phyloP scores from a whole-genome alignment of 495 filamentous ascomycete species.

The Podospora comata region DNA sequence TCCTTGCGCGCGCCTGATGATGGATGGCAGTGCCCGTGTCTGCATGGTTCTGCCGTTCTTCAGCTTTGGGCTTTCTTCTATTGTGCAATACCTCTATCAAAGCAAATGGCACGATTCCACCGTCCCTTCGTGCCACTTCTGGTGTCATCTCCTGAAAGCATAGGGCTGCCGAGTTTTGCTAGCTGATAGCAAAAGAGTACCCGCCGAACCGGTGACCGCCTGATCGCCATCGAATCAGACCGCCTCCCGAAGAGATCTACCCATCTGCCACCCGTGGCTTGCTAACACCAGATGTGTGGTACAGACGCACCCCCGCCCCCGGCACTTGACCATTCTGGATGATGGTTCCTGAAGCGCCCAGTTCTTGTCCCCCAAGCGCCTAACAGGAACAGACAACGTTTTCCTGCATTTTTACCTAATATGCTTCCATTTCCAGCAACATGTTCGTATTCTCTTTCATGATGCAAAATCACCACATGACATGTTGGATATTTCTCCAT shows the following conservation, averaged over 20 bases:
- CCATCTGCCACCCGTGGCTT: not conserved
- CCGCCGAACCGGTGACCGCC: slow-evolving; percentile 8
- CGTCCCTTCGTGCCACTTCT: slow-evolving; percentile 14
- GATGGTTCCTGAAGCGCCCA: not conserved
- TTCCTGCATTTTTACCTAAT: not conserved
- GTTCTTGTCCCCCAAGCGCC: not conserved
- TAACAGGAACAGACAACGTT: not conserved
- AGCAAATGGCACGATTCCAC: not conserved
- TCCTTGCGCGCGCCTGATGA: not conserved
- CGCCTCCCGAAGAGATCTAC: slow-evolving; percentile 1
- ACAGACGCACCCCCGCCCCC: not conserved
- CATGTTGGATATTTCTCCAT: not conserved
- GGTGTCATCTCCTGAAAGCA: slow-evolving; percentile 10
- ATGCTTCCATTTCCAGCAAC: slow-evolving; percentile 3
- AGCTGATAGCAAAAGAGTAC: not conserved
- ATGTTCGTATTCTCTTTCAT: not conserved
- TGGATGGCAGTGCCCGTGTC: not conserved
- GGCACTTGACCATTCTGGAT: not conserved
- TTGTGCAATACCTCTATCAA: not conserved
- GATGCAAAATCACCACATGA: not conserved
- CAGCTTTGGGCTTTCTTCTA: not conserved
- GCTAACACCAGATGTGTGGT: not conserved
- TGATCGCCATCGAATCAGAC: slow-evolving; percentile 18
- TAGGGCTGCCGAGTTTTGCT: slow-evolving; percentile 6
- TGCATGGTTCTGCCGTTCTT: not conserved